A percentile compares a stretch with the other conserved stretches of the same genome.
Conservation (phyloP, 768 basidiomycete genomes). For the Phaeolepiota aurea region DNA sequence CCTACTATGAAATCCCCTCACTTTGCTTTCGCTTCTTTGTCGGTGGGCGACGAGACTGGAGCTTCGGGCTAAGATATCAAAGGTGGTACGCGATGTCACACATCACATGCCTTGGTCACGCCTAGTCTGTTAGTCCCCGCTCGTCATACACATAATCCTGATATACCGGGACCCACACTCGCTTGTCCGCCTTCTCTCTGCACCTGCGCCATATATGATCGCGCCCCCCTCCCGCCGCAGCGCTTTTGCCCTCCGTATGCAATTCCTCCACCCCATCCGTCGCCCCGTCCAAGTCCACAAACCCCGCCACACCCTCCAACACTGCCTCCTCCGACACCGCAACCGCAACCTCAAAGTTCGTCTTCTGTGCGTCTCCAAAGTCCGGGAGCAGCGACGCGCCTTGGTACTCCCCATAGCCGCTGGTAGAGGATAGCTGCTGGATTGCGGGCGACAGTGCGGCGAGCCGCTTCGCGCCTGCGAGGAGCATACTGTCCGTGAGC, state of each 20-base stretch:
- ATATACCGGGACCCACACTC: slow-evolving; percentile 63
- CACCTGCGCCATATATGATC: slow-evolving; percentile 31
- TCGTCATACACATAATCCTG: slow-evolving; percentile 55
- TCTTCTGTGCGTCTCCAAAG: slow-evolving; percentile 60
- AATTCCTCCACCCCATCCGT: slow-evolving; percentile 38
- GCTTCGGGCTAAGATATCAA: too few species aligned
- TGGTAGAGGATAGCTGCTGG: slow-evolving; percentile 19
- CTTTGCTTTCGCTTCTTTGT: too few species aligned
- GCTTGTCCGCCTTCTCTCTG: slow-evolving; percentile 36
- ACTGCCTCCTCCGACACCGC: slow-evolving; percentile 77
- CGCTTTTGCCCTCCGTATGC: slow-evolving; percentile 1
- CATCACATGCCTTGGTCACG: too few species aligned
- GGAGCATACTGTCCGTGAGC: slow-evolving; percentile 84
- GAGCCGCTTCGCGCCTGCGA: slow-evolving; percentile 68
- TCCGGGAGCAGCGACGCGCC: slow-evolving; percentile 70
- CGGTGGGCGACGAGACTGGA: too few species aligned
- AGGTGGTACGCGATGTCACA: too few species aligned
- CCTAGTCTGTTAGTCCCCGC: slow-evolving; percentile 30
- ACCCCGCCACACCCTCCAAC: slow-evolving; percentile 59
- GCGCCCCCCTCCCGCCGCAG: slow-evolving; percentile 4
- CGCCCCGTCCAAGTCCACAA: slow-evolving; percentile 23
- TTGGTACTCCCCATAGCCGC: slow-evolving; percentile 40
- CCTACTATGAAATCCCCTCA: too few species aligned
- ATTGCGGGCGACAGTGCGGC: slow-evolving; percentile 66
- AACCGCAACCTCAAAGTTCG: slow-evolving; percentile 76